Percentiles rank a stretch among this genome's conserved stretches.
These are phyloP conservation scores for Salix caprea DNA, from an alignment of 345 rosid genomes.

Conservation along the genomic window DNA sequence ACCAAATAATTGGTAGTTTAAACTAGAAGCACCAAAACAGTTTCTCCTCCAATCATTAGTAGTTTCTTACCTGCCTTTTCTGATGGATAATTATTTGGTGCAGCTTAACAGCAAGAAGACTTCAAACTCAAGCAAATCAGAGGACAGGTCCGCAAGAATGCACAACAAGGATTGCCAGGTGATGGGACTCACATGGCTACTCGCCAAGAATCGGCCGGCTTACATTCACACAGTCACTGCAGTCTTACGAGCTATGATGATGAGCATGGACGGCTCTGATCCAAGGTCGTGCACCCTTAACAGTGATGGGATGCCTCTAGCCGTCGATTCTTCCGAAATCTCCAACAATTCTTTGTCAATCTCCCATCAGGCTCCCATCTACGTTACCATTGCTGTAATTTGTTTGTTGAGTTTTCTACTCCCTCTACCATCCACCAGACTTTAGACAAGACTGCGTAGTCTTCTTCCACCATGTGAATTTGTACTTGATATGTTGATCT, in stretches of 20 bases:
- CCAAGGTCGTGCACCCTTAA: conserved; percentile 70
- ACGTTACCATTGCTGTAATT: conserved; percentile 1
- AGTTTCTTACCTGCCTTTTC: neutral
- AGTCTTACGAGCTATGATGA: conserved; percentile 76
- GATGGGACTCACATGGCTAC: conserved; percentile 98
- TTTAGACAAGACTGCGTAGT: conserved; percentile 11
- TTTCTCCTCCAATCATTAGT: neutral
- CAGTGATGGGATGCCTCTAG: conserved; percentile 85
- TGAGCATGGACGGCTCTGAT: conserved; percentile 38
- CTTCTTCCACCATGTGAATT: neutral
- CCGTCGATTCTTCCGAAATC: conserved; percentile 72
- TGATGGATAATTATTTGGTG: conserved; percentile 6
- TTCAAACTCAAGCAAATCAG: conserved; percentile 53
- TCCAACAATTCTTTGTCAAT: conserved; percentile 35
- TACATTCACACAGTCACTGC: conserved; percentile 77
- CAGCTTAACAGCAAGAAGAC: conserved; percentile 59
- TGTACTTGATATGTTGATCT: conserved; percentile 5
- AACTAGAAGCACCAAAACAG: neutral
- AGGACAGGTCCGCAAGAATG: conserved; percentile 70
- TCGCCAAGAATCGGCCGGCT: conserved; percentile 66
- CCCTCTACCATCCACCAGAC: conserved; percentile 13
- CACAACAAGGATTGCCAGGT: conserved; percentile 81
- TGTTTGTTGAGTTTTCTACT: conserved; percentile 12
- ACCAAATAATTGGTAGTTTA: conserved; percentile 19
- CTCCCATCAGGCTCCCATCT: conserved; percentile 7